Evolutionary conservation across 306 rosid species (phyloP).

Genomic region (Corylus americana): DNA sequence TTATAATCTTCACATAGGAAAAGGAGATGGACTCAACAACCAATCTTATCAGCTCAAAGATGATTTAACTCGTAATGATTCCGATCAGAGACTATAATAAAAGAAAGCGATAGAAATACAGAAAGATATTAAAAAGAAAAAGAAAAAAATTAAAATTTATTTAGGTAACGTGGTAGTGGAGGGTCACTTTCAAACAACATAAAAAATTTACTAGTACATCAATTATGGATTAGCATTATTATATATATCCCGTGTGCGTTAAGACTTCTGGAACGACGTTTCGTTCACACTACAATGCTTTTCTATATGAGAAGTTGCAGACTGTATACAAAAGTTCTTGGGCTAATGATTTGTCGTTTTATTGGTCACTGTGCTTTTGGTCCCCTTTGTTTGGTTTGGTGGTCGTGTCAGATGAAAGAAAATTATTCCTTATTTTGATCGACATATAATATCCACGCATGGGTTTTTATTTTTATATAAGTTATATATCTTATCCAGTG

Average conservation of each 20-base stretch:
- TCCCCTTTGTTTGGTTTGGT: neutral
- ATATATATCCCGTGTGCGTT: neutral
- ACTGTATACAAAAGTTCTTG: neutral
- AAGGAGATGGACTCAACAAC: conserved; percentile 38
- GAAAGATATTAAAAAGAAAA: neutral
- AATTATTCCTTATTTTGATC: neutral
- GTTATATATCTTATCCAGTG: no score
- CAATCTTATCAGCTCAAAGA: conserved; percentile 59
- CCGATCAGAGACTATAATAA: conserved; percentile 36
- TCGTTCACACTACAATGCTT: neutral
- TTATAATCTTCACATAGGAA: conserved; percentile 27
- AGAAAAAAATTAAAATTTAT: neutral
- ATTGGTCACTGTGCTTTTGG: neutral
- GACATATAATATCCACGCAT: neutral
- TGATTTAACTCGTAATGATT: conserved; percentile 48
- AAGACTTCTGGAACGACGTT: neutral
- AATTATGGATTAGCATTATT: conserved; percentile 4
- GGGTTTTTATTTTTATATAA: no score
- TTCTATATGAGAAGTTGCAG: conserved; percentile 2
- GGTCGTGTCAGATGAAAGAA: neutral
- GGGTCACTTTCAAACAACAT: conserved; percentile 43
- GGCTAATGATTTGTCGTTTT: conserved; percentile 12
- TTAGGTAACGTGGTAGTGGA: conserved; percentile 32
- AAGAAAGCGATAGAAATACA: neutral
- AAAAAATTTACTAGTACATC: neutral